These are phyloP conservation scores for Cicer pinnatifidum DNA, from an alignment of 306 rosid species.

Conservation along the genomic window DNA sequence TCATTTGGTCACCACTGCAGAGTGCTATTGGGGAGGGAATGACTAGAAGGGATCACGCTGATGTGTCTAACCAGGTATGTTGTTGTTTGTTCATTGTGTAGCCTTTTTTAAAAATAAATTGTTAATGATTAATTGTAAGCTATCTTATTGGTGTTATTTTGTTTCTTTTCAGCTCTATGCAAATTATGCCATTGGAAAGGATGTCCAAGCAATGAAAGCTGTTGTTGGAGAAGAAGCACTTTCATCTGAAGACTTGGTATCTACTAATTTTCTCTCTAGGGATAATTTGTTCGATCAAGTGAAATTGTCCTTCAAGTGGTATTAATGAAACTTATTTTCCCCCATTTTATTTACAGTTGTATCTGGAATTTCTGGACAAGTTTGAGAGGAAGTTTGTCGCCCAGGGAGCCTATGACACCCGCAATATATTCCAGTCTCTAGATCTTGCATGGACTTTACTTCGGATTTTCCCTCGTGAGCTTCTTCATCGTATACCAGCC, in stretches of 20 bases:
- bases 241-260: constrained; percentile 97
- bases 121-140: neutral
- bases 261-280: constrained; percentile 28
- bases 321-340: constrained; percentile 29
- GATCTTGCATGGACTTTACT: constrained; percentile 99
- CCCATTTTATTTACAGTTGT: constrained; percentile 62
- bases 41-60: constrained; percentile 98
- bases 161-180: constrained; percentile 79
- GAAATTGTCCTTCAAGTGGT: constrained; percentile 26
- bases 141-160: constrained; percentile 37
- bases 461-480: constrained; percentile 99
- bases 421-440: constrained; percentile 95
- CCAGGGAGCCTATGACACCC: constrained; percentile 99
- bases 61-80: constrained; percentile 96
- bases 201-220: constrained; percentile 99
- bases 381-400: constrained; percentile 95
- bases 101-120: neutral
- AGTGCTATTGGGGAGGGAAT: constrained; percentile 99
- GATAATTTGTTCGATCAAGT: constrained; percentile 18
- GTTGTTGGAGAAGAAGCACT: constrained; percentile 99
- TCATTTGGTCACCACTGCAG: constrained; percentile 58
- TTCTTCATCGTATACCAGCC: constrained; percentile 98
- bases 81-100: constrained; percentile 29
- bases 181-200: constrained; percentile 99
- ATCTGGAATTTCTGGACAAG: constrained; percentile 98